Evolutionary conservation across 2,329 filamentous ascomycete species (phyloP), one percentile per base, ranked within the genome.

Genomic region (Lachnellula willkommii): DNA sequence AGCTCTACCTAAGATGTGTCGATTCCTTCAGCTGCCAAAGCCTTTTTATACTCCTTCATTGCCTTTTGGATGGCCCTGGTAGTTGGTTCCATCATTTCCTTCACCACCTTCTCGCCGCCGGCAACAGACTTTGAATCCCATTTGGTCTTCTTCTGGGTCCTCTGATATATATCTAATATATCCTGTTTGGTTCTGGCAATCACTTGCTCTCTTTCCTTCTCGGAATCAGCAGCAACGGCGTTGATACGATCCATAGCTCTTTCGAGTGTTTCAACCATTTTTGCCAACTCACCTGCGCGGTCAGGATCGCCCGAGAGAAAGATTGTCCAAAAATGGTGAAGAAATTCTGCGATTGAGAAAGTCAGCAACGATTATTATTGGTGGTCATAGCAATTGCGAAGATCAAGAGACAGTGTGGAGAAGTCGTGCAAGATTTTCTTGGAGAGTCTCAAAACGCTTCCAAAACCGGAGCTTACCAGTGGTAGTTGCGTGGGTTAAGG

Each of bases 311-410:
- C 93, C 0, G 92, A 96, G 26, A 95, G 79, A 68, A 95, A 99
- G 0, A 92, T 85, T 36, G 83, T 81, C 93, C 93, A 99, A 75
- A 99, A 99, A 71, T 97, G 95, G 65, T 93, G 89, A n/a, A 99
- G 76, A 67, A 97, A 99, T 68, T 99, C 94, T 39, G 24, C 37
- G 12, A 32, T 22, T 15, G 28, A 17, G 28, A 26, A 17, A 47
- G 22, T 47, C 6, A 47, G 45, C 6, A 45, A 40, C n/a, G 12
- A 14, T 15, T 40, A 6, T 40, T 40, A 15, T 17, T 40, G 39
- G 39, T n/a, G 39, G 28, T 9, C 28, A 9, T 9, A 32, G 28
- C 28, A 32, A 12, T 32, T 11, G 9, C 28, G 28, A 12, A 32
- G 9, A 32, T 28, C 26, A 28, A 6, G 26, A 28, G 26, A 28